These are phyloP conservation scores for Carallia pectinifolia DNA, from an alignment of 345 rosid genomes.

Conservation along the genomic window DNA sequence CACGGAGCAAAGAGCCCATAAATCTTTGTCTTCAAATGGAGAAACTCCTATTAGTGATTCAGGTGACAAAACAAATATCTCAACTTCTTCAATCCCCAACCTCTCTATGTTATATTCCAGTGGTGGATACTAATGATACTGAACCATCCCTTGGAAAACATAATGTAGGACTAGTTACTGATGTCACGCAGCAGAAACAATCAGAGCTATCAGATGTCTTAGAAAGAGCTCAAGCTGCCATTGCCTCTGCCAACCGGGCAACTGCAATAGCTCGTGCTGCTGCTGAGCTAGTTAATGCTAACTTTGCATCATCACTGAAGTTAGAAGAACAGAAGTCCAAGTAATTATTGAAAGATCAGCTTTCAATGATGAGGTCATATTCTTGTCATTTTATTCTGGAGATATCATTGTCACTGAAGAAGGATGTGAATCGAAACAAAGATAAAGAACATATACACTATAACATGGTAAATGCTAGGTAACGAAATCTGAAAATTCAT, in stretches of 20 bases:
- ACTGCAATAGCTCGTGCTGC: constrained; percentile 86
- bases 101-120: constrained; percentile 17
- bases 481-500: no score
- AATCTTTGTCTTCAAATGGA: constrained; percentile 43
- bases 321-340: constrained; percentile 36
- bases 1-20: constrained; percentile 28
- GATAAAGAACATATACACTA: no score
- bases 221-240: constrained; percentile 81
- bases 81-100: constrained; percentile 30
- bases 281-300: constrained; percentile 61
- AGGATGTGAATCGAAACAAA: not conserved
- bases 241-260: constrained; percentile 83
- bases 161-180: constrained; percentile 17
- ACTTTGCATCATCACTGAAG: constrained; percentile 40
- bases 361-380: not conserved
- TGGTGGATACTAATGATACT: constrained; percentile 28
- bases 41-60: constrained; percentile 22
- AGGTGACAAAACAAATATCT: constrained; percentile 32
- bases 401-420: constrained; percentile 6
- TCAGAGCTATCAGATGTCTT: constrained; percentile 51
- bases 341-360: constrained; percentile 7
- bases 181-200: constrained; percentile 28
- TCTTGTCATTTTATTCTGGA: not conserved
- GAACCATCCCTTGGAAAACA: constrained; percentile 29
- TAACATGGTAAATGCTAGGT: no score